Evolutionary conservation across 345 rosid genomes (phyloP), one percentile per base, ranked within the genome.

Genomic region (Carallia brachiata): DNA sequence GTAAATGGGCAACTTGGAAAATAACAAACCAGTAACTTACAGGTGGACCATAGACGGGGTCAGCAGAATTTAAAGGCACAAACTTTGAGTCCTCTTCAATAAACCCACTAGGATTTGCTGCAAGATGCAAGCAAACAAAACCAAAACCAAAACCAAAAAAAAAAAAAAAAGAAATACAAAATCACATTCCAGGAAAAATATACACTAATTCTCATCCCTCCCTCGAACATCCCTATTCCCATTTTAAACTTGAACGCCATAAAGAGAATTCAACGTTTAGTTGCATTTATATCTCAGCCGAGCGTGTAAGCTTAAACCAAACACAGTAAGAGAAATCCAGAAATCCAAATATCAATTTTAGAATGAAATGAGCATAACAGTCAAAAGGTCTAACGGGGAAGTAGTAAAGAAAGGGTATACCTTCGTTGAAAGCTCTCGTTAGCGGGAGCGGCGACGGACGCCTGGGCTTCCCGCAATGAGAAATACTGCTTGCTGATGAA

Each of bases 11-110:
- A 67, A 53, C 60, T 32, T 52, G 48, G 59, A 30, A 80, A 36
- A 31, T 66, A 73, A 76, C 81, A 71, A 58, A 84, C 85, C 81
- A 73, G 77, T 23, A 84, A 90, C 96, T 88, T 83, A 90, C 98
- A 78, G 97, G 93, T 72, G 97, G 97, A 63, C 98, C 98, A 59
- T 72, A 89, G 30, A 66, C 70, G 17, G 96, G 87, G 69, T 89
- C 96, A 78, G 90, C 84, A 23, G 87, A 80, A 60, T 84, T 89
- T 61, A 90, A 75, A 30, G 93, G 98, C 74, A 85, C 97, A 30
- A 93, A 93, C 80, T 93, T 93, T 0, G 89, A 84, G 23, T 88
- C 50, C 50, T 44, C 96, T 63, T 93, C 97, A 10, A 65, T 75
- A 65, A 80, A 60, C 70, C 87, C 89, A 58, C 55, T 57, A 0